phyloP scores from a whole-genome alignment of 2,329 filamentous ascomycete species.

The Xylariaceae sp. region DNA sequence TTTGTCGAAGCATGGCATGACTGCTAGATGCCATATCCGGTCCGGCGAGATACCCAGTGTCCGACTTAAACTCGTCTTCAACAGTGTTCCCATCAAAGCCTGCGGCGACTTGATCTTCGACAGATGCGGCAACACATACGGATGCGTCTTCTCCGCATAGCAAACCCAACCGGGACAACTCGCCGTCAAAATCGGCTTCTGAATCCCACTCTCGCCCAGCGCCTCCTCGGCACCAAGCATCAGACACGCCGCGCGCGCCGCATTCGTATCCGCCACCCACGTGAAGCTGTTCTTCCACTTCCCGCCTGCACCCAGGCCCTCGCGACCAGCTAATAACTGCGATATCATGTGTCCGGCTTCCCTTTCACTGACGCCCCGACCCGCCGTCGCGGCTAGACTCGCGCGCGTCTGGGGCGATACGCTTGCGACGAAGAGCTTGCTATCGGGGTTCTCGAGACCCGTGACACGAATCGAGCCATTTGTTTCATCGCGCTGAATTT shows the following conservation, averaged over 20 bases:
- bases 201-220: constrained; percentile 35
- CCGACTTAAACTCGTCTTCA: constrained; percentile 80
- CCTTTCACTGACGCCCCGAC: constrained; percentile 61
- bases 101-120: constrained; percentile 92
- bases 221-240: constrained; percentile 73
- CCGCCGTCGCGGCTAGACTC: constrained; percentile 79
- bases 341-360: constrained; percentile 79
- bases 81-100: constrained; percentile 78
- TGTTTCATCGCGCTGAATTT: constrained; percentile 26
- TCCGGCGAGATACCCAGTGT: constrained; percentile 66
- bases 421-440: constrained; percentile 82
- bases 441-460: constrained; percentile 53
- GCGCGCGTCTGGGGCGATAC: constrained; percentile 88
- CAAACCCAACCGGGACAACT: constrained; percentile 98
- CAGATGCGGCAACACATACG: constrained; percentile 84
- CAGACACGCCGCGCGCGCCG: constrained; percentile 75
- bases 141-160: constrained; percentile 97
- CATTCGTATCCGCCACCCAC: constrained; percentile 88
- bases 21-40: constrained; percentile 86
- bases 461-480: constrained; percentile 38
- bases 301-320: constrained; percentile 65
- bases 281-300: constrained; percentile 71
- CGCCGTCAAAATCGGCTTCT: constrained; percentile 69
- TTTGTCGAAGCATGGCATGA: constrained; percentile 99
- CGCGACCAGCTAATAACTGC: constrained; percentile 66